Evolutionary conservation across 345 rosid genomes (phyloP).

Genomic region (Populus davidiana): DNA sequence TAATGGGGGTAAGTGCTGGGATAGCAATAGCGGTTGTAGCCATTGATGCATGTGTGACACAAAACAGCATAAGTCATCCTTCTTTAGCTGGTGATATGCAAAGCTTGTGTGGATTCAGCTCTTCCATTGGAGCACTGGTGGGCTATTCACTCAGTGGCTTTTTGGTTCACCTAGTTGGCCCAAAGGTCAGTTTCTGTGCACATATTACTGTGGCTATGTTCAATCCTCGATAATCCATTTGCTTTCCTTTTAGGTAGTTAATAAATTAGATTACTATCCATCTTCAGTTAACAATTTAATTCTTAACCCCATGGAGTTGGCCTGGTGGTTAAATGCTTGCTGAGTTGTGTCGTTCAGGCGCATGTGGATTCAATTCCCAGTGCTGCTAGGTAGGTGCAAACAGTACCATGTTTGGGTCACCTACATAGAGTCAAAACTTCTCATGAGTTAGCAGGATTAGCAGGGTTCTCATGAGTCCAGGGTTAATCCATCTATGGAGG

Average conservation of each 20-base stretch:
- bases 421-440: too few species aligned
- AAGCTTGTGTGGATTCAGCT: slow-evolving; percentile 64
- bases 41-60: slow-evolving; percentile 70
- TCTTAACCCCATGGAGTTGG: too few species aligned
- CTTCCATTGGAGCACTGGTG: slow-evolving; percentile 58
- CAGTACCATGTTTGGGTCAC: too few species aligned
- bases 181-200: slow-evolving; percentile 40
- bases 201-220: not conserved
- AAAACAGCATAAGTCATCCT: slow-evolving; percentile 57
- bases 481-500: too few species aligned
- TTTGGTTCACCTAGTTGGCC: slow-evolving; percentile 53
- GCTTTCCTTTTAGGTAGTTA: not conserved
- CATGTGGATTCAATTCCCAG: too few species aligned
- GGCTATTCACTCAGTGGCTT: slow-evolving; percentile 69
- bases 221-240: not conserved
- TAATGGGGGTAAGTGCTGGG: slow-evolving; percentile 55
- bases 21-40: slow-evolving; percentile 71
- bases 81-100: slow-evolving; percentile 74
- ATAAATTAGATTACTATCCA: too few species aligned
- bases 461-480: too few species aligned
- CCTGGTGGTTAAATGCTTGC: too few species aligned
- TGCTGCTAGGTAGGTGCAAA: too few species aligned
- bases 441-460: too few species aligned
- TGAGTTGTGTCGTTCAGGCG: too few species aligned
- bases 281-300: too few species aligned